A percentile compares a stretch with the other conserved stretches of the same genome.
Conservation (phyloP, 352 stramenopile genomes). For the Globisporangium radiosum region DNA sequence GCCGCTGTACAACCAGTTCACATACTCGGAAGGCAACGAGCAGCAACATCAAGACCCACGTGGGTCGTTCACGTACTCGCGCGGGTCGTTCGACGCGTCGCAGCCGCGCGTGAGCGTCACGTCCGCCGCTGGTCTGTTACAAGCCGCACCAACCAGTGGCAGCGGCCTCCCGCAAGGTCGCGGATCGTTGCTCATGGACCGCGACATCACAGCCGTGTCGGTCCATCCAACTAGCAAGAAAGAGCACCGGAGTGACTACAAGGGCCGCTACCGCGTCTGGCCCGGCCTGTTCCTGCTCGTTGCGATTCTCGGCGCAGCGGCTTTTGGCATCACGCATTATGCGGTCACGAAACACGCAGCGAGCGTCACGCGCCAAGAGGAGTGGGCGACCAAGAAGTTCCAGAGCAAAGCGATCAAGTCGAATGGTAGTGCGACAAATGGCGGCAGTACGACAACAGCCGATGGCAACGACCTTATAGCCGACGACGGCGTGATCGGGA, state of each 20-base stretch:
- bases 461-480: constrained; percentile 34
- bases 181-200: constrained; percentile 32
- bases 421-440: neutral
- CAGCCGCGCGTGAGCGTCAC: constrained; percentile 6
- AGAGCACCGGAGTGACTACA: constrained; percentile 31
- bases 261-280: constrained; percentile 51
- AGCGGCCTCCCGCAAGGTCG: constrained; percentile 25
- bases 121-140: neutral
- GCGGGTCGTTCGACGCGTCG: constrained; percentile 2
- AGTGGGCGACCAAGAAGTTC: constrained; percentile 21
- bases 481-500: constrained; percentile 61
- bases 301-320: constrained; percentile 23
- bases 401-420: constrained; percentile 10
- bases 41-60: constrained; percentile 3
- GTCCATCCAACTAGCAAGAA: constrained; percentile 1
- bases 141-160: neutral
- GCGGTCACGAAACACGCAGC: constrained; percentile 17
- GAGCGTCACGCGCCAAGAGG: constrained; percentile 13
- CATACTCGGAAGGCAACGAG: constrained; percentile 10
- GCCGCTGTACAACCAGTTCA: neutral
- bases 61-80: neutral
- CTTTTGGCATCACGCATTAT: constrained; percentile 23
- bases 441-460: constrained; percentile 15
- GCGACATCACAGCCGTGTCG: constrained; percentile 37
- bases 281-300: constrained; percentile 34